phyloP scores from a whole-genome alignment of 208 protist species.

The Leishmania gerbilli region DNA sequence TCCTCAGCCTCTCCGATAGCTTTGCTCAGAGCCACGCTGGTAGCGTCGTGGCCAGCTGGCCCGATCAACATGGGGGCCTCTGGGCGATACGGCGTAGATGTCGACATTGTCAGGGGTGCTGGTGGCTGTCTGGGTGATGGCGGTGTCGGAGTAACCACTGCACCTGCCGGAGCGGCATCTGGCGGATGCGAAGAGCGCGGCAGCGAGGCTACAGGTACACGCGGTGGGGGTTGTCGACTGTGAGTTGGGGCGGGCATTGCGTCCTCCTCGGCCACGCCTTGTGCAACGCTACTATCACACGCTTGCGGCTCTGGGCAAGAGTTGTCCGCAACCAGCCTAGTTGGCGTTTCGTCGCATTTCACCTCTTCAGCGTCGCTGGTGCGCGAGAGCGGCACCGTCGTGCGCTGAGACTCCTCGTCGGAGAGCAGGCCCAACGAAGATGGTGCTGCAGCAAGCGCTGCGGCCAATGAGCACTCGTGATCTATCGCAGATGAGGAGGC shows the following conservation, averaged over 20 bases:
- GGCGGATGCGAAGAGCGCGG: background rate
- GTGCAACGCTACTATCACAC: background rate
- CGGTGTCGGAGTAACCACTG: background rate
- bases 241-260: background rate
- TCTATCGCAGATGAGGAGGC: background rate
- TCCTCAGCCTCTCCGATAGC: constrained; percentile 5
- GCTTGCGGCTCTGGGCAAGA: background rate
- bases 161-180: background rate
- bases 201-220: background rate
- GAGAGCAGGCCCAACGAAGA: background rate
- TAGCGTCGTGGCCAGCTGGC: background rate
- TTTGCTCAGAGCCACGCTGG: constrained; percentile 3
- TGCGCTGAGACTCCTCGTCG: background rate
- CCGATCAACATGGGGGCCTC: constrained; percentile 3
- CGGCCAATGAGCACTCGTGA: constrained; percentile 2
- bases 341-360: background rate
- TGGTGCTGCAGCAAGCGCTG: constrained; percentile 12
- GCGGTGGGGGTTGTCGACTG: background rate
- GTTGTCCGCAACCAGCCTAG: background rate
- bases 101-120: background rate
- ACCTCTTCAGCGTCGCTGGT: background rate
- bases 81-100: background rate
- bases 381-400: no score
- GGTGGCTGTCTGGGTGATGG: background rate
- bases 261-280: background rate